These are phyloP conservation scores for Blastocystis hominis DNA, from an alignment of 352 stramenopile genomes.

Conservation along the genomic window DNA sequence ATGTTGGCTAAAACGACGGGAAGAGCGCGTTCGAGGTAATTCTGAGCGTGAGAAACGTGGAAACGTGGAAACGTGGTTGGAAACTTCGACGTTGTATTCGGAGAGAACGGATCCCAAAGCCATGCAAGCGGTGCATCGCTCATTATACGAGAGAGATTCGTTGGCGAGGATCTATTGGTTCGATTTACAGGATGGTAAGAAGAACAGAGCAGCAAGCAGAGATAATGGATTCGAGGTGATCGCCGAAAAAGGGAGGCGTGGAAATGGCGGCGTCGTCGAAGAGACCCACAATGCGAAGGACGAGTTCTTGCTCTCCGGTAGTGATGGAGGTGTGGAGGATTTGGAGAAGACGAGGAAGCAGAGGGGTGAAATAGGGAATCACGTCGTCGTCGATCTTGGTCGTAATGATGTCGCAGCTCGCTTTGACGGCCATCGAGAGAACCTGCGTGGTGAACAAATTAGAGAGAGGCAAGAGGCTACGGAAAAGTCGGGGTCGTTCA, in stretches of 20 bases:
- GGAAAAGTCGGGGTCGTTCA: not conserved
- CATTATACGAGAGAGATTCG: not conserved
- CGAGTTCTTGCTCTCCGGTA: not conserved
- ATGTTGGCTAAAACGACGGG: not conserved
- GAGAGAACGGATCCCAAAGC: not conserved
- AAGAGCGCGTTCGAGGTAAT: not conserved
- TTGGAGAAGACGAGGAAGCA: slow-evolving; percentile 20
- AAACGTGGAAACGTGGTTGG: not conserved
- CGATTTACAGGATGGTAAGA: not conserved
- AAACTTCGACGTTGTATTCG: not conserved
- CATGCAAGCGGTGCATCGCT: not conserved
- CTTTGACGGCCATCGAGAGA: slow-evolving; percentile 29
- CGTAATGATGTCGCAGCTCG: slow-evolving; percentile 14
- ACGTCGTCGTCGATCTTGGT: not conserved
- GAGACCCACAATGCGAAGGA: slow-evolving; percentile 6
- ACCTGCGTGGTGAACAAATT: not conserved
- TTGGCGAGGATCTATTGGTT: not conserved
- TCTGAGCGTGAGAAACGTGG: not conserved
- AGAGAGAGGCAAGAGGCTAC: not conserved
- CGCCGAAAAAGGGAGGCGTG: not conserved
- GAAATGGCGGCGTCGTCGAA: slow-evolving; percentile 16
- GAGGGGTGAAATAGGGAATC: not conserved
- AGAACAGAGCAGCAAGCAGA: not conserved
- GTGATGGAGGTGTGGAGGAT: not conserved
- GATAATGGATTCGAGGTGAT: not conserved